Base-by-base conservation (phyloP, 2,329 filamentous ascomycete genomes). In the Hypoxylon sp. region DNA sequence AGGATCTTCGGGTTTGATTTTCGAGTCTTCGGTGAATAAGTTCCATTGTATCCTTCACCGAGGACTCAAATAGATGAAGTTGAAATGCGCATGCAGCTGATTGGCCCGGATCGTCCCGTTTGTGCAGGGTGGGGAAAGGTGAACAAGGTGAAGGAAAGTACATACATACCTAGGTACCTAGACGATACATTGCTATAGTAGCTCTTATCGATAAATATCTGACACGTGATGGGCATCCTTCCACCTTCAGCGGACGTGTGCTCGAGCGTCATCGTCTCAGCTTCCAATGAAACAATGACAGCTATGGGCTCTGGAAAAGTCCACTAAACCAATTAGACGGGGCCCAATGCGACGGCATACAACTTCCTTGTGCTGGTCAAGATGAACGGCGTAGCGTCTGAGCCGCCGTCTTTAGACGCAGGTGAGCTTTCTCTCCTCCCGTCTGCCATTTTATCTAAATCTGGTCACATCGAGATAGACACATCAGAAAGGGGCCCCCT, bases 341-440 rank as follows among this genome's bases (percentile, higher is more conserved):
- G 35, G n/a, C 44, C 54, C 49, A 61, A 72, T 71, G 65, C 48
- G 40, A 66, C 55, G 46, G 22, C 49, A 57, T 58, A 59, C 13
- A 57, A 53, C 35, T 60, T 10, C 13, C 25, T 20, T 42, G 14
- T 35, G 37, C 37, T 56, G 61, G 51, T 50, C 33, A 78, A 69
- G 33, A 85, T 85, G 83, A 84, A 84, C 66, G 81, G 81, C 49
- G 74, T 70, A 60, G 65, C 78, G 50, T 74, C 76, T 44, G 81
- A 81, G 77, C 79, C 71, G 66, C 72, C 69, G 73, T 81, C 82
- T 66, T 76, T 85, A 60, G 83, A 85, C 75, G 79, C 82, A 77
- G 82, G 84, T 85, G 70, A 79, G 77, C 62, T 61, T 20, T 33
- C 58, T 37, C 61, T 37, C n/a, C 11, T 30, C 50, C 14, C 17